Conservation (phyloP, 2,329 filamentous ascomycete genomes). For the Botrytis pseudocinerea region DNA sequence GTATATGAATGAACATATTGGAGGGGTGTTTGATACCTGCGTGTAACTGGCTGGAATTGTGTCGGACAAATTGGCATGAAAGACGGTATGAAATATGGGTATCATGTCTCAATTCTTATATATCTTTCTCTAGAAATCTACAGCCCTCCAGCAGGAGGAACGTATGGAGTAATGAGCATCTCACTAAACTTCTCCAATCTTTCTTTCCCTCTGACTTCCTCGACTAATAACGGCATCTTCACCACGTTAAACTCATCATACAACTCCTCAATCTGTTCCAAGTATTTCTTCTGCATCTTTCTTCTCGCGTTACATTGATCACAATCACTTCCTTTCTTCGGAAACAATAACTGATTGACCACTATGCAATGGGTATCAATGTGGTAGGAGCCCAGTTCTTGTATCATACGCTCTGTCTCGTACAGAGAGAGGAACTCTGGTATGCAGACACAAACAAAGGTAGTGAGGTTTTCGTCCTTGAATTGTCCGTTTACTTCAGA, state of each 20-base stretch:
- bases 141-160: constrained; percentile 56
- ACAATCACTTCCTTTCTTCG: constrained; percentile 78
- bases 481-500: constrained; percentile 96
- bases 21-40: not conserved
- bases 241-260: constrained; percentile 99
- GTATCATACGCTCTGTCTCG: constrained; percentile 99
- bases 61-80: not conserved
- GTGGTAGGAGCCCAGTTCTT: constrained; percentile 87
- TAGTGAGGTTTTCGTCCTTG: constrained; percentile 93
- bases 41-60: not conserved
- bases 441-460: constrained; percentile 98
- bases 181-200: constrained; percentile 87
- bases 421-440: constrained; percentile 95
- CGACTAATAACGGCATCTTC: constrained; percentile 93
- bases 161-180: constrained; percentile 76
- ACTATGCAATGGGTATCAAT: constrained; percentile 98
- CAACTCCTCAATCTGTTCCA: constrained; percentile 96
- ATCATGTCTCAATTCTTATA: constrained; percentile 19
- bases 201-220: constrained; percentile 95
- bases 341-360: constrained; percentile 96
- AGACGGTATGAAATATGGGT: constrained; percentile 11
- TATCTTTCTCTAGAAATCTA: constrained; percentile 28
- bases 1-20: too few species aligned
- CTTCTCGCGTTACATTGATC: constrained; percentile 92
- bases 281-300: constrained; percentile 99